Evolutionary conservation across 371 early-diverging fungal species (phyloP), one percentile per base, ranked within the genome.

Genomic region (Apophysomyces elegans): DNA sequence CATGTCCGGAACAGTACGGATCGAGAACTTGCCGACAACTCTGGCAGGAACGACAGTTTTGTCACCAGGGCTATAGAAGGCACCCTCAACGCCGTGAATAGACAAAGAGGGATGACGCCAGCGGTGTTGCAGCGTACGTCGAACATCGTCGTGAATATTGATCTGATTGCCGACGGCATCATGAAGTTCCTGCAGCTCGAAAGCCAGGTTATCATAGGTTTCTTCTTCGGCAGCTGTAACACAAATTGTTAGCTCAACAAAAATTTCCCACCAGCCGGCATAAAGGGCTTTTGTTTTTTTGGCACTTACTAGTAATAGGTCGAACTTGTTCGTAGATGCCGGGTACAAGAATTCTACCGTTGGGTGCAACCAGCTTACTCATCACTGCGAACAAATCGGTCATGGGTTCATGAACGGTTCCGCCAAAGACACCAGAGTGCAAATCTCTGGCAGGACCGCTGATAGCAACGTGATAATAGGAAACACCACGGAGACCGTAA

Each of bases 11-110:
- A 93, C 94, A 7, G 92, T 90, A 78, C 97, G 93, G 79, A 98
- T 95, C 46, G 94, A 93, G 87, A 98, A 97, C 86, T 97, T 99
- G 76, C 99, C 99, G 61, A 89, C 88, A 45, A 97, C 97, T 72
- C 91, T 90, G 56, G 96, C 94, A 35, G 99, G 99, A 69, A 99
- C 95, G 16, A 99, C 99, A 12, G 99, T 99, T 88, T 99, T 97
- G 74, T 89, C 91, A 64, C 98, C 97, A 16, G 96, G 81, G 41
- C 90, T 88, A 73, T 93, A 95, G 82, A 96, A 97, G 3, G 97
- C 97, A 64, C 98, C 98, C 81, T 98, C 97, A 66, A 97, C 88
- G 69, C 99, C 99, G 83, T 99, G 99, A 43, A 99, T 83, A 13
- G 96, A 95, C 50, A 97, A 88, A 46, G 98, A 94, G 32, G 98